Percentiles rank a stretch among this genome's conserved stretches.
These are phyloP conservation scores for Alternaria dauci DNA, from an alignment of 2,329 filamentous ascomycete genomes.

Conservation along the genomic window DNA sequence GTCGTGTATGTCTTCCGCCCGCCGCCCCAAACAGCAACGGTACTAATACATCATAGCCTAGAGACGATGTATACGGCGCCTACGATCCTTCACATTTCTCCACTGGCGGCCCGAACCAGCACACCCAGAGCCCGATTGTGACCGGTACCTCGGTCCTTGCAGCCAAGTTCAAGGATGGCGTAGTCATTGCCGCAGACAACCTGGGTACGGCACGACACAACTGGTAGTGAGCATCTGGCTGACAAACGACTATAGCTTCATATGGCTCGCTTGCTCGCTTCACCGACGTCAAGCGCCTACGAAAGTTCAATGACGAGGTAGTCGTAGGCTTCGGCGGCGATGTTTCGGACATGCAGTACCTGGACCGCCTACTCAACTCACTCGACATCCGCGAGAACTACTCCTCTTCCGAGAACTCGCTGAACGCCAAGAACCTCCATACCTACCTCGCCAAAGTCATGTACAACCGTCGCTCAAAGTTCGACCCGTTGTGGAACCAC, in stretches of 20 bases:
- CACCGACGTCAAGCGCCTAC: slow-evolving; percentile 94
- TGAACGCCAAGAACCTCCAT: slow-evolving; percentile 94
- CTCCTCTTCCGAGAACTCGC: slow-evolving; percentile 61
- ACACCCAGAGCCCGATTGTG: slow-evolving; percentile 91
- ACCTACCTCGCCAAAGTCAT: slow-evolving; percentile 96
- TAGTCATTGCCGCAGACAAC: slow-evolving; percentile 97
- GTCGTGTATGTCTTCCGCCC: slow-evolving; percentile 61
- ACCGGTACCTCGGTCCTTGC: slow-evolving; percentile 96
- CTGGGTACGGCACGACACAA: slow-evolving; percentile 68
- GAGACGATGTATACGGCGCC: slow-evolving; percentile 94
- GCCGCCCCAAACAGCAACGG: slow-evolving; percentile 18
- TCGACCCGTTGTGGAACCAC: slow-evolving; percentile 98
- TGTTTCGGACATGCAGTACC: slow-evolving; percentile 98
- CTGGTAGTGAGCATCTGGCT: slow-evolving; percentile 10
- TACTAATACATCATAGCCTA: slow-evolving; percentile 69
- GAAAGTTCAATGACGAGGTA: slow-evolving; percentile 82
- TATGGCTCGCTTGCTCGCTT: slow-evolving; percentile 96
- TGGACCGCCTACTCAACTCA: slow-evolving; percentile 87
- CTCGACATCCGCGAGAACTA: slow-evolving; percentile 92
- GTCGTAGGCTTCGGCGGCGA: slow-evolving; percentile 96
- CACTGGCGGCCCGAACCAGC: slow-evolving; percentile 70
- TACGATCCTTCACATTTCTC: slow-evolving; percentile 91
- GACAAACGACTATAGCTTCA: slow-evolving; percentile 69
- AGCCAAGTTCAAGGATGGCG: slow-evolving; percentile 94
- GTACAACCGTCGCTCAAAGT: slow-evolving; percentile 92